Base-by-base conservation (phyloP, 768 basidiomycete species). In the Rhodotorula taiwanensis region DNA sequence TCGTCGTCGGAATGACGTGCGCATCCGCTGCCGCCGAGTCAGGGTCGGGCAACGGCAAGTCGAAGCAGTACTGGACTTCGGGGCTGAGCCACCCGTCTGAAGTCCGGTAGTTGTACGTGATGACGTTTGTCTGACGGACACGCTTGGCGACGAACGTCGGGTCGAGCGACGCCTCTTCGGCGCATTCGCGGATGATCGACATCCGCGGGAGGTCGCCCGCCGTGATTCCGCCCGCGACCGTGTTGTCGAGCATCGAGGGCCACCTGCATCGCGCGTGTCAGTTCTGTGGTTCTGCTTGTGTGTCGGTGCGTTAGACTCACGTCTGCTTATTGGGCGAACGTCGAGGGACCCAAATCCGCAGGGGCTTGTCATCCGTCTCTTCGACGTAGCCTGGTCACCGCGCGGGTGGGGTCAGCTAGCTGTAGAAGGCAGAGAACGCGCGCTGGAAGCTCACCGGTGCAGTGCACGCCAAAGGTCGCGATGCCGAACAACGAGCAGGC, bases 391-490 rank as follows among this genome's bases (percentile, higher is more conserved):
- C 70, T 58, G 60, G n/a, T n/a, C n/a, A n/a, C n/a, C n/a, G n/a
- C n/a, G n/a, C n/a, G n/a, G n/a, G n/a, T n/a, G n/a, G n/a, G n/a
- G n/a, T n/a, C n/a, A n/a, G n/a, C n/a, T n/a, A n/a, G n/a, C n/a
- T n/a, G n/a, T n/a, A n/a, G n/a, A n/a, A n/a, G n/a, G n/a, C n/a
- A n/a, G n/a, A n/a, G n/a, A n/a, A n/a, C n/a, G n/a, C n/a, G n/a
- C n/a, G n/a, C n/a, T n/a, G n/a, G n/a, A n/a, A n/a, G n/a, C n/a
- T n/a, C n/a, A 75, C 78, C 77, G 25, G 83, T 88, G 84, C 93
- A 83, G 75, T 98, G 95, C 4, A 94, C 87, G 0, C 95, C 94
- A 71, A 88, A 92, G 1, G 93, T 95, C 55, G 89, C 81, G 11
- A 93, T 75, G 5, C 94, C 92, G 71, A 98, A 97, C 39, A 98